Evolutionary conservation across 345 rosid species (phyloP).

Genomic region (Linum trigynum): DNA sequence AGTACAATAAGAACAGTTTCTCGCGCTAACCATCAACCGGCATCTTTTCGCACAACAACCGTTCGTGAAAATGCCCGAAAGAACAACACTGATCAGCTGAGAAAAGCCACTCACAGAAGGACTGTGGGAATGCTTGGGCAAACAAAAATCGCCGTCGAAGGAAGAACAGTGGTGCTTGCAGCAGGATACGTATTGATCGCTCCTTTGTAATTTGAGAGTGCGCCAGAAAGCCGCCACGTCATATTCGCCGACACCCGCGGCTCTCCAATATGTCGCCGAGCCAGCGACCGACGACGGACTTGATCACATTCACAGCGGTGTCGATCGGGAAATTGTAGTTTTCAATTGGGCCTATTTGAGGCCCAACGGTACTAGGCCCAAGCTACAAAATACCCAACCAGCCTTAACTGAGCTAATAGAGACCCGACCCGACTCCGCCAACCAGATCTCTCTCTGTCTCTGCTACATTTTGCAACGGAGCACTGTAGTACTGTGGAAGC

Average conservation of each 20-base stretch:
- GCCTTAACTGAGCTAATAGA: too few species aligned
- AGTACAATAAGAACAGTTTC: slow-evolving; percentile 2
- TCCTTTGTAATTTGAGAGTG: slow-evolving; percentile 2
- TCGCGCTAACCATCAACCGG: slow-evolving; percentile 1
- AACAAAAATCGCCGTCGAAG: neutral
- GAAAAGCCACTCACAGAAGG: neutral
- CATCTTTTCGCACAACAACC: slow-evolving; percentile 14
- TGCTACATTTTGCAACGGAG: too few species aligned
- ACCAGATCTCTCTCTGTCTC: too few species aligned
- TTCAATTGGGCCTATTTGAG: neutral
- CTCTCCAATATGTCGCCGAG: neutral
- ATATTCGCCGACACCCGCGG: neutral
- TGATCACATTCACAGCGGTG: neutral
- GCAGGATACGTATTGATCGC: neutral
- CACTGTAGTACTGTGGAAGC: too few species aligned
- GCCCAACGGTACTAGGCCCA: too few species aligned
- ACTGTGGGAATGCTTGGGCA: neutral
- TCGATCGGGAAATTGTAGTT: neutral
- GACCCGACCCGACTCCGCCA: too few species aligned
- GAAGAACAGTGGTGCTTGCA: neutral
- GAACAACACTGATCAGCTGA: neutral
- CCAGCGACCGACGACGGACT: neutral
- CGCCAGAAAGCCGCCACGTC: slow-evolving; percentile 22
- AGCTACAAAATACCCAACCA: too few species aligned
- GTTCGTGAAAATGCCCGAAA: slow-evolving; percentile 38